Conservation (phyloP, 176 grass and related monocot genomes). For the Chloris gayana region DNA sequence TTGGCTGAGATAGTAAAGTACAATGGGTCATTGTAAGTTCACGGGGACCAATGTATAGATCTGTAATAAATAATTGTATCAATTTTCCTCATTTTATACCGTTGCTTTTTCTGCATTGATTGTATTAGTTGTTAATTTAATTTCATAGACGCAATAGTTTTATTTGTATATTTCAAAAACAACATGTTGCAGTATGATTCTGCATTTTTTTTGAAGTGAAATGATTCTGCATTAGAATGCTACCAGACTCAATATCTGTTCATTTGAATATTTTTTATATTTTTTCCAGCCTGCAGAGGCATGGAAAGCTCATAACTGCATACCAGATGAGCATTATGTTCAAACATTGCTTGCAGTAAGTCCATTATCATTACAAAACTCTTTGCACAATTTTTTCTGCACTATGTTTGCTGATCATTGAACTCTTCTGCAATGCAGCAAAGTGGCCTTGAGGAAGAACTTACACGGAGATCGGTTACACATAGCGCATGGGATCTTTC, state of each 20-base stretch:
- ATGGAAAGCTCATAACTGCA: constrained; percentile 94
- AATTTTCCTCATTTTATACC: background rate
- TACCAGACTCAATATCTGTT: constrained; percentile 11
- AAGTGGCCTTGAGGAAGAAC: constrained; percentile 86
- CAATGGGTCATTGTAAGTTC: background rate
- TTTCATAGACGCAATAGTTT: background rate
- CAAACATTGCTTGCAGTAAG: constrained; percentile 95
- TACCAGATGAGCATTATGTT: constrained; percentile 99
- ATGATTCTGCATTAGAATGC: no score
- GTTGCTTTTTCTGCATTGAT: background rate
- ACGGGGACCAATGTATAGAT: background rate
- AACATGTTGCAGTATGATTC: background rate
- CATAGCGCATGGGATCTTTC: constrained; percentile 89
- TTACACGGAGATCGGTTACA: constrained; percentile 85
- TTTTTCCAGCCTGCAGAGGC: constrained; percentile 72
- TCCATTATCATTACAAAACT: constrained; percentile 16
- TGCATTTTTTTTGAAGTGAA: no score
- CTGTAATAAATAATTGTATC: background rate
- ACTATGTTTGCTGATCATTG: constrained; percentile 28
- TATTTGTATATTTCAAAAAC: constrained; percentile 1
- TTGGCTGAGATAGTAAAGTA: background rate
- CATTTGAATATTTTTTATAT: constrained; percentile 22
- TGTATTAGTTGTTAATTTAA: background rate
- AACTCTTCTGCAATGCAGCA: constrained; percentile 61
- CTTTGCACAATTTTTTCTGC: constrained; percentile 32